These are phyloP conservation scores for Tolypocladium sp. DNA, from an alignment of 2,329 filamentous ascomycete species.

Conservation along the genomic window DNA sequence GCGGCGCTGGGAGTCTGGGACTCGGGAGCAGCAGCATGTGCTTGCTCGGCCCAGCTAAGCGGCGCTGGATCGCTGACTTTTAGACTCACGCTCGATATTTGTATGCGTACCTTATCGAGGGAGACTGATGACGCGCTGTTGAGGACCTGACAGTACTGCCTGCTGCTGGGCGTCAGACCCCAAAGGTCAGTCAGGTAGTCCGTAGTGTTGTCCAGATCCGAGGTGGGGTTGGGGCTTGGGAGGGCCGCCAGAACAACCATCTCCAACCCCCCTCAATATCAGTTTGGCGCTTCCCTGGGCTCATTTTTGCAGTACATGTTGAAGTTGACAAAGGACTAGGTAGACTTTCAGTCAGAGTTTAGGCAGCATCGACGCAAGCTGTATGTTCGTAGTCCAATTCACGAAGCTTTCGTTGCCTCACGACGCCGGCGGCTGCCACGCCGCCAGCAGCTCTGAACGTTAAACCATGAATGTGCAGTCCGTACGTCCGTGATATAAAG, in stretches of 20 bases:
- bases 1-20: not conserved
- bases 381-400: not conserved
- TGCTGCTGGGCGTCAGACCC: too few species aligned
- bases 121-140: not conserved
- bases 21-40: not conserved
- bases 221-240: too few species aligned
- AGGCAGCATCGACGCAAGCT: not conserved
- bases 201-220: too few species aligned
- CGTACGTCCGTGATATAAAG: too few species aligned
- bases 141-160: too few species aligned
- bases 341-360: not conserved
- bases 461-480: not conserved
- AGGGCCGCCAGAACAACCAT: too few species aligned
- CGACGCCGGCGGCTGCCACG: too few species aligned
- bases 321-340: not conserved
- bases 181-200: too few species aligned
- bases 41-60: not conserved
- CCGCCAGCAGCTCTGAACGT: not conserved
- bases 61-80: not conserved
- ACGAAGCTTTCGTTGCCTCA: not conserved
- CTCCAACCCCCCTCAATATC: too few species aligned
- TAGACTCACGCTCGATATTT: not conserved
- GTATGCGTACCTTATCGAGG: not conserved
- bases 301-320: too few species aligned
- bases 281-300: too few species aligned